Percentiles rank a stretch among this genome's conserved stretches.
Evolutionary conservation across 2,329 filamentous ascomycete species (phyloP).

Genomic region (Metarhizium sp.): DNA sequence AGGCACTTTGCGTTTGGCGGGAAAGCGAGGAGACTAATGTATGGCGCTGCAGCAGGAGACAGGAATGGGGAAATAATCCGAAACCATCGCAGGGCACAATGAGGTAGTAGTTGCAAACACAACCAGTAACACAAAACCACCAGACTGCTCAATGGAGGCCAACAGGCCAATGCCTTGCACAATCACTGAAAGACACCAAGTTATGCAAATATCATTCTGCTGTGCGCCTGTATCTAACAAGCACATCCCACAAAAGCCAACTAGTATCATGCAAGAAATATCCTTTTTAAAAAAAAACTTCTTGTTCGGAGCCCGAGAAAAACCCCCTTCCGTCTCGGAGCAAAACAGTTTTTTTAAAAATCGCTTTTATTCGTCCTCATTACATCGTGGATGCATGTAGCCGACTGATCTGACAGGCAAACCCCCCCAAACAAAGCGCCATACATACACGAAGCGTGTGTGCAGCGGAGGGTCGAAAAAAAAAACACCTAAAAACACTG

Average conservation of each 20-base stretch:
- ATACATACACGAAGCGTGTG: not conserved
- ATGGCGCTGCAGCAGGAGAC: no score
- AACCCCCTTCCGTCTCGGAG: not conserved
- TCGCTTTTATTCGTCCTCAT: not conserved
- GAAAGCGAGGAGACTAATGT: no score
- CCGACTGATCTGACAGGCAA: not conserved
- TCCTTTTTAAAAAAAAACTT: not conserved
- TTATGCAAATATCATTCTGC: not conserved
- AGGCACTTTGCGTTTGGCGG: no score
- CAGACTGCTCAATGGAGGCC: no score
- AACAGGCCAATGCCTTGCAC: not conserved
- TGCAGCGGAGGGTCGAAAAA: not conserved
- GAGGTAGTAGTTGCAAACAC: no score
- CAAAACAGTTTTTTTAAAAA: not conserved
- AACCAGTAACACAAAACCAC: no score
- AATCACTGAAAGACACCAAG: not conserved
- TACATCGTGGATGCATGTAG: conserved; percentile 1
- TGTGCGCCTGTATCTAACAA: not conserved
- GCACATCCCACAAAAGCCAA: not conserved
- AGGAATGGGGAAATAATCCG: no score
- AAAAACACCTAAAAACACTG: not conserved
- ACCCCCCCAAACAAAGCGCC: not conserved
- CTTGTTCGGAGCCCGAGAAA: not conserved
- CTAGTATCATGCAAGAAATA: not conserved
- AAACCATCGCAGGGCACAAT: no score